These are phyloP conservation scores for Gastrolobium bilobum DNA, from an alignment of 306 rosid species.

Conservation along the genomic window DNA sequence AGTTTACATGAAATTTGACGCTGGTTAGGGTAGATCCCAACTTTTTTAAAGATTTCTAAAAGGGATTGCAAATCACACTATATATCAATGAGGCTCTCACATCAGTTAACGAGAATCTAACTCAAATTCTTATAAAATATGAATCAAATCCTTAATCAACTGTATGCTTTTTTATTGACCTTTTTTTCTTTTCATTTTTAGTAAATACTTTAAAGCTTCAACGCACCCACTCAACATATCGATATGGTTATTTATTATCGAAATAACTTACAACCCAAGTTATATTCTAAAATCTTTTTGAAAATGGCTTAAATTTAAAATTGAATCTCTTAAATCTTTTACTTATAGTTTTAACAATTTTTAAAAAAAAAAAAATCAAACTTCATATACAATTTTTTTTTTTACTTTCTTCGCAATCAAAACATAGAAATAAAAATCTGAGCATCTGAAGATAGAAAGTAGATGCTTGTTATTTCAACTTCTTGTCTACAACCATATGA, in stretches of 20 bases:
- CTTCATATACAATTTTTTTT: too few species aligned
- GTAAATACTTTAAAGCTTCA: not conserved
- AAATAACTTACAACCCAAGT: not conserved
- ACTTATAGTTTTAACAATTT: not conserved
- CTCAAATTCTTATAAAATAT: too few species aligned
- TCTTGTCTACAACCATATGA: conserved; percentile 29
- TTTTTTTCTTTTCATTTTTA: not conserved
- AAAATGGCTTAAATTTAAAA: not conserved
- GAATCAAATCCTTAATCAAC: too few species aligned
- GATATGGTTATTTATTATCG: not conserved
- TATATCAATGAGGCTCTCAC: too few species aligned
- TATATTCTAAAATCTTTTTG: not conserved
- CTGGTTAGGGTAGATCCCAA: too few species aligned
- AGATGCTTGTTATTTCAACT: conserved; percentile 28
- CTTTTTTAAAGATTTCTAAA: too few species aligned
- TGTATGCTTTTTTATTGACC: not conserved
- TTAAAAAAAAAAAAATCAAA: too few species aligned
- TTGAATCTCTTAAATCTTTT: not conserved
- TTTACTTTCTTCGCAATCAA: not conserved
- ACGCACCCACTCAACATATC: not conserved
- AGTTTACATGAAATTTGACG: too few species aligned
- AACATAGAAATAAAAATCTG: not conserved
- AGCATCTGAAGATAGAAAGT: conserved; percentile 3
- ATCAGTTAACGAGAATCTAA: too few species aligned
- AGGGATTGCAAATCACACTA: too few species aligned